Conservation (phyloP, 495 filamentous ascomycete species). For the Sabuloglossum arenarium region DNA sequence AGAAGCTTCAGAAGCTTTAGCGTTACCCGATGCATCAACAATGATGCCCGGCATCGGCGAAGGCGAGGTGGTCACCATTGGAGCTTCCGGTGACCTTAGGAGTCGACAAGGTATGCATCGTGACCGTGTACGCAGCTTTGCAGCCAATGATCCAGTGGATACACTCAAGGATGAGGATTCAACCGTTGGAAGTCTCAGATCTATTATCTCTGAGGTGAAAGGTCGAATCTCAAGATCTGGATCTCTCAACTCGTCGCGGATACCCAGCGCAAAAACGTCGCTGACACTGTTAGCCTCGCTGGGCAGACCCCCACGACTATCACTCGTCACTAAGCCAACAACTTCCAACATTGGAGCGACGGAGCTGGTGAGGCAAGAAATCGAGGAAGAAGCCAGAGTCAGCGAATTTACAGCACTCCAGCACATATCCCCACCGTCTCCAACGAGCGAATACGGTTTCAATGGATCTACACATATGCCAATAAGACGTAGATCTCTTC, state of each 20-base stretch:
- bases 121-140: not conserved
- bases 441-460: not conserved
- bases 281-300: constrained; percentile 1
- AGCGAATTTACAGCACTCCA: not conserved
- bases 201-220: not conserved
- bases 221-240: constrained; percentile 3
- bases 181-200: not conserved
- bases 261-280: constrained; percentile 2
- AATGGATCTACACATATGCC: not conserved
- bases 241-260: not conserved
- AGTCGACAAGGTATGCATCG: not conserved
- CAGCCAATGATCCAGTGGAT: not conserved
- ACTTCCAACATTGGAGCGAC: not conserved
- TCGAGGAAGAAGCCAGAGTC: not conserved
- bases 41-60: not conserved
- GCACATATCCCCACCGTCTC: not conserved
- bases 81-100: not conserved
- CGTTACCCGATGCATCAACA: not conserved
- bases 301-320: constrained; percentile 1
- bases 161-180: not conserved
- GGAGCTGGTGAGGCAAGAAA: not conserved
- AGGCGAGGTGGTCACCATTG: not conserved
- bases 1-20: not conserved
- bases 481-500: constrained; percentile 3
- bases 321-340: not conserved